Evolutionary conservation across 768 basidiomycete species (phyloP).

Genomic region (Calocera viscosa): DNA sequence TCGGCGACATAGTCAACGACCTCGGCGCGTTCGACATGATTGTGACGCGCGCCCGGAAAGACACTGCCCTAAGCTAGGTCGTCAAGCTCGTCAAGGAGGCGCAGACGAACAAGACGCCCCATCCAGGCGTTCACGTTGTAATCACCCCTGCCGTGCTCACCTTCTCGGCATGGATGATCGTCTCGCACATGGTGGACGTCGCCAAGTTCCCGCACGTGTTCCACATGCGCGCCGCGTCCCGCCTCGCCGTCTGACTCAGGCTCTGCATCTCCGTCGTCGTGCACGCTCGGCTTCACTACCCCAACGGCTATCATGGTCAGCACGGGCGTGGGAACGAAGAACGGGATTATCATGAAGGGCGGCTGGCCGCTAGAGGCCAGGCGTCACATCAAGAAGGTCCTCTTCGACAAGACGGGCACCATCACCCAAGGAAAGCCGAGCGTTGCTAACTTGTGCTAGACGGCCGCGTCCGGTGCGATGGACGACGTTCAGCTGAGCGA

Average conservation of each 20-base stretch:
- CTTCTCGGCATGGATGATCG: constrained; percentile 68
- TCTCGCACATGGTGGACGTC: constrained; percentile 47
- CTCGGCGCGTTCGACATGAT: constrained; percentile 95
- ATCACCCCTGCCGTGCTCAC: constrained; percentile 70
- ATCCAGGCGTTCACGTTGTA: constrained; percentile 92
- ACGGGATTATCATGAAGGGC: constrained; percentile 97
- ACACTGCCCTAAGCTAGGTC: constrained; percentile 92
- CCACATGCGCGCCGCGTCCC: constrained; percentile 66
- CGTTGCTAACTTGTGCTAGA: constrained; percentile 71
- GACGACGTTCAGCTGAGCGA: constrained; percentile 26
- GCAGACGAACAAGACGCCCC: constrained; percentile 89
- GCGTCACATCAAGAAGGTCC: constrained; percentile 62
- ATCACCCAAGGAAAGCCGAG: constrained; percentile 85
- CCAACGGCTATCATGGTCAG: constrained; percentile 99
- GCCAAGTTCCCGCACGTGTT: constrained; percentile 70
- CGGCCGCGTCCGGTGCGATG: constrained; percentile 19
- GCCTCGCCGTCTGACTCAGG: constrained; percentile 83
- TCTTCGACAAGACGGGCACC: constrained; percentile 96
- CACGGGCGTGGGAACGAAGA: constrained; percentile 89
- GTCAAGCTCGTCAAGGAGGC: constrained; percentile 95
- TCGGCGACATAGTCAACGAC: constrained; percentile 95
- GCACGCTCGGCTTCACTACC: constrained; percentile 88
- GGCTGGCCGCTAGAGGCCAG: constrained; percentile 89
- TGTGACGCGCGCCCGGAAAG: constrained; percentile 88
- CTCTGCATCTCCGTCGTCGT: constrained; percentile 97